These are phyloP conservation scores for Pestalotiopsis sp. DNA, from an alignment of 2,329 filamentous ascomycete species.

Conservation along the genomic window DNA sequence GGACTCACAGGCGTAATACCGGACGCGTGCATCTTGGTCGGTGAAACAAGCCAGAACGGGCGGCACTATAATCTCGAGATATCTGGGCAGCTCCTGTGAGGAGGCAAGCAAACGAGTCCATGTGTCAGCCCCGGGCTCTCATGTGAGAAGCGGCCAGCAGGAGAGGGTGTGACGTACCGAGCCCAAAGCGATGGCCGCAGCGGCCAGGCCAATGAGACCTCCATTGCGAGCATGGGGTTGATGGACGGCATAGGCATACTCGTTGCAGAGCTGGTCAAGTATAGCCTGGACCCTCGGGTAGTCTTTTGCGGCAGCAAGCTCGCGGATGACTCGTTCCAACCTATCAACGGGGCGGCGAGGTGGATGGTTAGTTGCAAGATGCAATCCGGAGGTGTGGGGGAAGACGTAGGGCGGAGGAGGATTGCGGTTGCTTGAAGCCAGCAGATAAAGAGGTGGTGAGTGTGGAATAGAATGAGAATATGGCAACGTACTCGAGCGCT, in stretches of 20 bases:
- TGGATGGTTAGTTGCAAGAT: slow-evolving; percentile 9
- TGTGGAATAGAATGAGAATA: slow-evolving; percentile 8
- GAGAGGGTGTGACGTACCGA: slow-evolving; percentile 61
- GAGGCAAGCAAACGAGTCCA: background rate
- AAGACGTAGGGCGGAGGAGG: background rate
- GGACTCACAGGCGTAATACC: slow-evolving; percentile 98
- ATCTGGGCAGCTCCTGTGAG: slow-evolving; percentile 81
- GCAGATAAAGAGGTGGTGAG: background rate
- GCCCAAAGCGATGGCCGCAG: slow-evolving; percentile 92
- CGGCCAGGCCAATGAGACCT: slow-evolving; percentile 91
- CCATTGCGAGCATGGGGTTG: slow-evolving; percentile 96
- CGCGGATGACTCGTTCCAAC: slow-evolving; percentile 87
- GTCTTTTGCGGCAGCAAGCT: slow-evolving; percentile 76
- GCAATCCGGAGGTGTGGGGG: background rate
- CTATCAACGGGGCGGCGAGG: slow-evolving; percentile 44
- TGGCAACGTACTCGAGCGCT: slow-evolving; percentile 79
- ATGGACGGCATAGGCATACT: slow-evolving; percentile 96
- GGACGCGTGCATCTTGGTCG: slow-evolving; percentile 94
- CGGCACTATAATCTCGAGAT: slow-evolving; percentile 91
- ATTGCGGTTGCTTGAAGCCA: background rate
- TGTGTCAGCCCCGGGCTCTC: background rate
- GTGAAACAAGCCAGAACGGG: slow-evolving; percentile 97
- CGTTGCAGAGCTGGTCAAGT: slow-evolving; percentile 94
- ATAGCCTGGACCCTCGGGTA: slow-evolving; percentile 82
- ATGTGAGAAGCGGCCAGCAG: background rate